Evolutionary conservation across 805 yeast species (phyloP), one percentile per base, ranked within the genome.

Genomic region (Teunomyces funiuensis): DNA sequence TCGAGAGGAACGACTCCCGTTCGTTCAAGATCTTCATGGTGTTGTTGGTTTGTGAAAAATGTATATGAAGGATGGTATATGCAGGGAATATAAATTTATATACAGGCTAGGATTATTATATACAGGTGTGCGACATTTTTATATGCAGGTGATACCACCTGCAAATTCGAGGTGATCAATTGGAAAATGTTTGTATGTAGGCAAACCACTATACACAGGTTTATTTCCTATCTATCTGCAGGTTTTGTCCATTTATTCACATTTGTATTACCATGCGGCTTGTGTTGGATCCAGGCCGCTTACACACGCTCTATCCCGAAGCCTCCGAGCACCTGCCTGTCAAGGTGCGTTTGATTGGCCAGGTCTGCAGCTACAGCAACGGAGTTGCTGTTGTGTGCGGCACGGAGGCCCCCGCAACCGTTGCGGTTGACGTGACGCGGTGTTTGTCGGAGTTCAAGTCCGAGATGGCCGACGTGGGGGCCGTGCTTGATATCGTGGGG

Each of bases 1-100:
- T 81, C 33, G 88, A 76, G 26, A 85, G 64, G 43, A 85, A 69
- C 42, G 76, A 73, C 33, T 80, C 84, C 43, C 88, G 62, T 29
- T 70, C 63, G 18, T 62, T 68, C 39, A 74, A 70, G 33, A 81
- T 63, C 69, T 79, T 46, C 52, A 49, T 49, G 31, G 40, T 29
- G 22, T 16, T 31, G n/a, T 18, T 22, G n/a, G 19, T 25, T 18
- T n/a, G 15, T 22, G 7, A 22, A 22, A 5, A 3, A 7, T 22
- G 25, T n/a, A n/a, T n/a, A n/a, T n/a, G n/a, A n/a, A n/a, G n/a
- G n/a, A n/a, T n/a, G n/a, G n/a, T n/a, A n/a, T n/a, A n/a, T n/a
- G n/a, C n/a, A n/a, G n/a, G n/a, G n/a, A n/a, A n/a, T n/a, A n/a
- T n/a, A n/a, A n/a, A n/a, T n/a, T n/a, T n/a, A n/a, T n/a, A n/a